Evolutionary conservation across 2,329 filamentous ascomycete species (phyloP), one percentile per base, ranked within the genome.

Genomic region (Colletotrichum sp.): DNA sequence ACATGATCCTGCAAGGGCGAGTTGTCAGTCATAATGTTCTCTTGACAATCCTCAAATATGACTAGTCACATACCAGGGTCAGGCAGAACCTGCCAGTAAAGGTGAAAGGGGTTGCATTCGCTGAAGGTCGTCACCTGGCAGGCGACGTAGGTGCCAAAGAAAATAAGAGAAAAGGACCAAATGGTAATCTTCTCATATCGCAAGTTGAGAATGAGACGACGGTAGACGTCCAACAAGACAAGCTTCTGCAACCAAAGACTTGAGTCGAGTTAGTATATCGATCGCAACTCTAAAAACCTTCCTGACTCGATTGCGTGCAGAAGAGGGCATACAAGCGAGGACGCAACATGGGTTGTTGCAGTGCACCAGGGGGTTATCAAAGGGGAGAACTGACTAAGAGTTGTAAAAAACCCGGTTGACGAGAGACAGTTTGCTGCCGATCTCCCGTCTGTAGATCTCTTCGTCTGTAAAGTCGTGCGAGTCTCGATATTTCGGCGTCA

Each of bases 71-170:
- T 81, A 80, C 83, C 84, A 67, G 84, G 83, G 71, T 80, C 78
- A 62, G 83, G 90, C 1, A 87, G 79, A 68, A 92, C 88, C 80
- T 91, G 89, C 89, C 89, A 92, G 81, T 92, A 91, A 69, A 90
- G 87, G 64, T 83, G 79, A 78, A 91, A 88, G 5, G 90, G 89
- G 15, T 85, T 76, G 75, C 84, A 85, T 78, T 85, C 84, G 73
- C 78, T 79, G 73, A 85, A 83, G 4, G 82, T 84, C 10, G 80
- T 77, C 48, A 84, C 80, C 57, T 84, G 81, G 57, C 83, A 82
- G 12, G 79, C 78, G 32, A 82, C 71, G 64, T 84, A 84, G 5
- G 83, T 82, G 12, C 72, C 72, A 36, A 81, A 79, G 32, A 85
- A 81, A 13, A 81, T n/a, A 15, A 79, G 55, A 68, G 82, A 80